Percentiles rank a stretch among this genome's conserved stretches.
Evolutionary conservation across 2,329 filamentous ascomycete genomes (phyloP).

Genomic region (Alternaria triticina): DNA sequence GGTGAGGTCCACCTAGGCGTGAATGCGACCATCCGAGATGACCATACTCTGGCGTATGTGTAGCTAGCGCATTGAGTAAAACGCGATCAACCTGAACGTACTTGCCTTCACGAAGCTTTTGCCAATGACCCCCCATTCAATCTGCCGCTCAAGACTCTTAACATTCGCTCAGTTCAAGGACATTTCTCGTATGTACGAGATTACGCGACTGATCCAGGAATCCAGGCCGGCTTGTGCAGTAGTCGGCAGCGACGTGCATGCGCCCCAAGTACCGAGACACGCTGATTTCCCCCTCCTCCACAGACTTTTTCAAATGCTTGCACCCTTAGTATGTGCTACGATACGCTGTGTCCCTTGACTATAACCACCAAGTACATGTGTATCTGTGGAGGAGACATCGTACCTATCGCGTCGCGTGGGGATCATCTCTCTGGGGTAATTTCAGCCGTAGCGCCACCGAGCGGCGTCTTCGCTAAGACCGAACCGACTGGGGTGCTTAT

Average conservation of each 20-base stretch:
- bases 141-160: background rate
- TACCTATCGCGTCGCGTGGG: conserved; percentile 1
- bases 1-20: conserved; percentile 69
- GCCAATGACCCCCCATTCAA: background rate
- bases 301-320: background rate
- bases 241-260: background rate
- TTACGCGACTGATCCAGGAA: background rate
- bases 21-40: conserved; percentile 69
- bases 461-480: background rate
- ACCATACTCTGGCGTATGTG: conserved; percentile 71
- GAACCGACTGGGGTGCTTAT: conserved; percentile 10
- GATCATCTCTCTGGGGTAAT: conserved; percentile 3
- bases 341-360: background rate
- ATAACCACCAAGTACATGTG: background rate
- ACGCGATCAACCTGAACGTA: background rate
- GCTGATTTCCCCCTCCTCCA: background rate
- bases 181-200: background rate
- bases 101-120: background rate
- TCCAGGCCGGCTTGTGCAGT: background rate
- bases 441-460: conserved; percentile 8
- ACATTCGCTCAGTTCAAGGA: background rate
- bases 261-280: background rate
- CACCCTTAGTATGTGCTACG: background rate
- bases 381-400: background rate
- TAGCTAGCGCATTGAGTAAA: conserved; percentile 17